These are phyloP conservation scores for Lipomyces japonicus DNA, from an alignment of 805 yeast species.

Conservation along the genomic window DNA sequence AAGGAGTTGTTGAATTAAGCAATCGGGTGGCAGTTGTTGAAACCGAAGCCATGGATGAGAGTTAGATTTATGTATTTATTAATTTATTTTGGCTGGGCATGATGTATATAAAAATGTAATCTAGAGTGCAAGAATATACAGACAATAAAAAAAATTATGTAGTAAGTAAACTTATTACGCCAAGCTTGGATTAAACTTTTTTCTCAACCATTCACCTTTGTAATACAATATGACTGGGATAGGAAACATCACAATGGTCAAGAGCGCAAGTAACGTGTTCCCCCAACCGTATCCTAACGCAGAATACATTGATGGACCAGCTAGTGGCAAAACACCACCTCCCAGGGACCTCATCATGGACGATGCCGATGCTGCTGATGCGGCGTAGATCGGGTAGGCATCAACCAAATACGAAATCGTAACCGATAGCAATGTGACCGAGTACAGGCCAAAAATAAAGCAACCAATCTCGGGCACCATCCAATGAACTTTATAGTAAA, in stretches of 20 bases:
- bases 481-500: constrained; percentile 53
- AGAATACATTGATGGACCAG: constrained; percentile 48
- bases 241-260: constrained; percentile 60
- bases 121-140: background rate
- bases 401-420: constrained; percentile 67
- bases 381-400: constrained; percentile 64
- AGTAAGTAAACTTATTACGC: background rate
- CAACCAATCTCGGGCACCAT: constrained; percentile 62
- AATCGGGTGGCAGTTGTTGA: background rate
- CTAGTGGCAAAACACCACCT: constrained; percentile 66
- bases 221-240: constrained; percentile 53
- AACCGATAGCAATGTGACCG: constrained; percentile 59
- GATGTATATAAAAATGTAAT: background rate
- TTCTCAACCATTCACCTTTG: background rate
- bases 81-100: background rate
- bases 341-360: constrained; percentile 62
- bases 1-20: constrained; percentile 44
- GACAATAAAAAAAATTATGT: background rate
- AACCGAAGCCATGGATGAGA: background rate
- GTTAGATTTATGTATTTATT: background rate
- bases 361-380: constrained; percentile 66
- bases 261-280: constrained; percentile 52
- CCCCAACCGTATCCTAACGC: constrained; percentile 28
- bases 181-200: background rate
- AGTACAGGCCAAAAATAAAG: constrained; percentile 55